Percentiles rank a stretch among this genome's conserved stretches.
Evolutionary conservation across 306 rosid species (phyloP).

Genomic region (Ochetophila trinervis): DNA sequence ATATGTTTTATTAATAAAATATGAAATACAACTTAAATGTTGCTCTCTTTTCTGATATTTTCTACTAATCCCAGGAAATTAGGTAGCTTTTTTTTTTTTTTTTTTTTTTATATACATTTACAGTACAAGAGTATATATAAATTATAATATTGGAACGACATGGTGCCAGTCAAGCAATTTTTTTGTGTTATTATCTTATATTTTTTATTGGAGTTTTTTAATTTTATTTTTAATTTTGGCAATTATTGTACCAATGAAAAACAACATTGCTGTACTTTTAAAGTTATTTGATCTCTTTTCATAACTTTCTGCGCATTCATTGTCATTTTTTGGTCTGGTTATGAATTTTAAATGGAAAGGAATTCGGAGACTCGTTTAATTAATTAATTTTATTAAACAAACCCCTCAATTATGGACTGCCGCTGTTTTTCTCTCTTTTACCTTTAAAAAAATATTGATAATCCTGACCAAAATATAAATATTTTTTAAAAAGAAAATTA

Average conservation of each 20-base stretch:
- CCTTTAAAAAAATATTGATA: too few species aligned
- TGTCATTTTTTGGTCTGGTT: background rate
- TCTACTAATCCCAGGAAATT: background rate
- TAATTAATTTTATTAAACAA: too few species aligned
- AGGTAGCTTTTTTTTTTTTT: too few species aligned
- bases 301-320: background rate
- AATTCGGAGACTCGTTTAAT: background rate
- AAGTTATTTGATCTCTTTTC: background rate
- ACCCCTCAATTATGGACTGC: too few species aligned
- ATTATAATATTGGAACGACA: conserved; percentile 1
- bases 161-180: conserved; percentile 23
- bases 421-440: too few species aligned
- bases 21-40: too few species aligned
- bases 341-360: background rate
- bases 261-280: conserved; percentile 12
- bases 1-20: too few species aligned
- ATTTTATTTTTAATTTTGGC: conserved; percentile 1
- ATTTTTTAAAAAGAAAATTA: too few species aligned
- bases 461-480: too few species aligned
- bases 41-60: too few species aligned
- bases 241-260: conserved; percentile 7
- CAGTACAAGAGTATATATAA: background rate
- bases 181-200: conserved; percentile 2
- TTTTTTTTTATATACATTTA: background rate
- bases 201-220: background rate